A percentile compares a stretch with the other conserved stretches of the same genome.
Conservation (phyloP, 2,329 filamentous ascomycete species). For the Calonectria pauciramosa region DNA sequence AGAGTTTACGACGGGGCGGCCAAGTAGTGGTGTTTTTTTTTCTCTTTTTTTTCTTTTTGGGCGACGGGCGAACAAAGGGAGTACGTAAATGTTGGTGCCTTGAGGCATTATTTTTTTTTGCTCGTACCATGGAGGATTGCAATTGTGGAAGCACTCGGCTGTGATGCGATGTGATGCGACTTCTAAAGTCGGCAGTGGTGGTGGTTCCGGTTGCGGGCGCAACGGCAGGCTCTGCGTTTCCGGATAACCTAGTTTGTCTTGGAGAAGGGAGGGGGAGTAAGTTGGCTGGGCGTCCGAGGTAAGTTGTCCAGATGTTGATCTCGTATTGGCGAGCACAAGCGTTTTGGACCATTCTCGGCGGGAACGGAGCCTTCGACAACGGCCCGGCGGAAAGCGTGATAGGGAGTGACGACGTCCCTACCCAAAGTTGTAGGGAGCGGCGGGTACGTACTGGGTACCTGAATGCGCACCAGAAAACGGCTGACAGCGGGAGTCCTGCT, state of each 20-base stretch:
- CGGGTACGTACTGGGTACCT: slow-evolving; percentile 19
- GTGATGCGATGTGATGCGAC: neutral
- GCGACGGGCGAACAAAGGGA: neutral
- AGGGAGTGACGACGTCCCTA: neutral
- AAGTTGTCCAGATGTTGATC: slow-evolving; percentile 1
- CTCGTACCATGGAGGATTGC: neutral
- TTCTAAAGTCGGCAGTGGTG: neutral
- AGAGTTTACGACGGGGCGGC: slow-evolving; percentile 12
- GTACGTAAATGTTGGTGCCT: neutral
- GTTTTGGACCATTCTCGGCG: neutral
- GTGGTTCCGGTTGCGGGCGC: neutral
- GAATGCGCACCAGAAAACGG: slow-evolving; percentile 11
- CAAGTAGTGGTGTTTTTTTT: neutral
- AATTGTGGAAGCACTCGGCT: neutral
- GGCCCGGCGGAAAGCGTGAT: slow-evolving; percentile 12
- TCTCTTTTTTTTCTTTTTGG: neutral
- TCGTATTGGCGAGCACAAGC: neutral
- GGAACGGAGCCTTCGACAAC: slow-evolving; percentile 1
- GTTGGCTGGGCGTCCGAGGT: neutral
- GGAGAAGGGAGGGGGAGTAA: neutral
- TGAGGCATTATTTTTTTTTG: slow-evolving; percentile 2
- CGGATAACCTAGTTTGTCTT: neutral
- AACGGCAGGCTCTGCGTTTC: neutral
- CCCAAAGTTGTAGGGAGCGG: neutral
- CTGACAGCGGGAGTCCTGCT: slow-evolving; percentile 17